Evolutionary conservation across 2,329 filamentous ascomycete genomes (phyloP).

Genomic region (Paraphaeosphaeria sporulosa): DNA sequence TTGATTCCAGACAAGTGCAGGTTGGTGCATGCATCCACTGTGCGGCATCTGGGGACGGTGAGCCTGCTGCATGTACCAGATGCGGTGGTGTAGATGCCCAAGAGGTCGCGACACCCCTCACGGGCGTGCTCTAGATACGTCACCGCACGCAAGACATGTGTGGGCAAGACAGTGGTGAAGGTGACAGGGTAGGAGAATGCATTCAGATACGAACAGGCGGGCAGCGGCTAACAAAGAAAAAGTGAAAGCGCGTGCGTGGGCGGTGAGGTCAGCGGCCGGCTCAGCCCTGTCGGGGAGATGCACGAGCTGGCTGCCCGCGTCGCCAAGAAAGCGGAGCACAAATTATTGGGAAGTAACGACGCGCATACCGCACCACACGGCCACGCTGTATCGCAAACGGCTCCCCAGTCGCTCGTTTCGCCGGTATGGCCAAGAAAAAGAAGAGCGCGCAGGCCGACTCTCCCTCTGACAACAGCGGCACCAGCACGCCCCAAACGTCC

Average conservation of each 20-base stretch:
- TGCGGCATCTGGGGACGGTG: background rate
- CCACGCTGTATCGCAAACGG: background rate
- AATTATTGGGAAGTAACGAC: background rate
- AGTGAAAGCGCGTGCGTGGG: background rate
- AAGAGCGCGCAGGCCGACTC: constrained; percentile 37
- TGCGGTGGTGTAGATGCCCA: background rate
- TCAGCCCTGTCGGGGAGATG: background rate
- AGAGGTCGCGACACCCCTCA: background rate
- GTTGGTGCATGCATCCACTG: background rate
- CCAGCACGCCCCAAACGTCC: constrained; percentile 25
- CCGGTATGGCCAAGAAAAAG: constrained; percentile 46
- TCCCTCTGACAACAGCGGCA: constrained; percentile 12
- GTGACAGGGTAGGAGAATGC: background rate
- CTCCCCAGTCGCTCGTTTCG: background rate
- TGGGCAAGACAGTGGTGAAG: background rate
- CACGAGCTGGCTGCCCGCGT: background rate
- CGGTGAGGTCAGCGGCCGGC: background rate
- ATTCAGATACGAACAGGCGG: background rate
- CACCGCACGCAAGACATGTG: background rate
- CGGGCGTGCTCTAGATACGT: background rate
- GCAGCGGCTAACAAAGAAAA: background rate
- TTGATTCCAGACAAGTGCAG: background rate
- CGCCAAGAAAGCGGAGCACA: constrained; percentile 1
- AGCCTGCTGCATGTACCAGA: background rate
- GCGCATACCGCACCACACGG: background rate